Percentiles rank a stretch among this genome's conserved stretches.
Evolutionary conservation across 495 filamentous ascomycete genomes (phyloP).

Genomic region (Penicillium odoratum): DNA sequence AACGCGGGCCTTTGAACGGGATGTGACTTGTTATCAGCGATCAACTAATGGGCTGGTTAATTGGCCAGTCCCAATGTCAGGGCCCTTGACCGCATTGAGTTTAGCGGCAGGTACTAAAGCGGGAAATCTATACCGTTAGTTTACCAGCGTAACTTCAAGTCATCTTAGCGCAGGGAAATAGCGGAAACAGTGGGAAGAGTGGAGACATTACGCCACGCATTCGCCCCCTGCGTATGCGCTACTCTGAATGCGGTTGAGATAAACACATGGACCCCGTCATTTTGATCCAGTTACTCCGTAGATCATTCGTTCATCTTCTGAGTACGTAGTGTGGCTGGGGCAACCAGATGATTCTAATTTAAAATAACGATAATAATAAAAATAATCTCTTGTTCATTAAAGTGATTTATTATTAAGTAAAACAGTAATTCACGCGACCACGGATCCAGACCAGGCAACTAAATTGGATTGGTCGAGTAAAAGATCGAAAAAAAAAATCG

Average conservation of each 20-base stretch:
- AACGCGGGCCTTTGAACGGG: not conserved
- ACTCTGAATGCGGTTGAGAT: not conserved
- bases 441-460: not conserved
- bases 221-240: not conserved
- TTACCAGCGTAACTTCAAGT: not conserved
- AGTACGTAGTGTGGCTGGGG: not conserved
- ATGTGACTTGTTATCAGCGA: not conserved
- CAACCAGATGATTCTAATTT: not conserved
- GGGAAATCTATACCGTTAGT: not conserved
- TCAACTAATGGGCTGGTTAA: not conserved
- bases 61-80: no score
- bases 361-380: no score
- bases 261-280: not conserved
- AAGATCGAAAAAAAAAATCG: not conserved
- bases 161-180: not conserved
- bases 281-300: not conserved
- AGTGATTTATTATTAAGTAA: no score
- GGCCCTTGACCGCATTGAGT: slow-evolving; percentile 3
- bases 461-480: not conserved
- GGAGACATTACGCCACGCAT: not conserved
- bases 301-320: not conserved
- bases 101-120: slow-evolving; percentile 21
- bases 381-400: no score
- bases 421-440: not conserved
- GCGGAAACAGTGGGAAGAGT: not conserved